Evolutionary conservation across 2,329 filamentous ascomycete genomes (phyloP), one percentile per base, ranked within the genome.

Genomic region (Monilinia fructigena): DNA sequence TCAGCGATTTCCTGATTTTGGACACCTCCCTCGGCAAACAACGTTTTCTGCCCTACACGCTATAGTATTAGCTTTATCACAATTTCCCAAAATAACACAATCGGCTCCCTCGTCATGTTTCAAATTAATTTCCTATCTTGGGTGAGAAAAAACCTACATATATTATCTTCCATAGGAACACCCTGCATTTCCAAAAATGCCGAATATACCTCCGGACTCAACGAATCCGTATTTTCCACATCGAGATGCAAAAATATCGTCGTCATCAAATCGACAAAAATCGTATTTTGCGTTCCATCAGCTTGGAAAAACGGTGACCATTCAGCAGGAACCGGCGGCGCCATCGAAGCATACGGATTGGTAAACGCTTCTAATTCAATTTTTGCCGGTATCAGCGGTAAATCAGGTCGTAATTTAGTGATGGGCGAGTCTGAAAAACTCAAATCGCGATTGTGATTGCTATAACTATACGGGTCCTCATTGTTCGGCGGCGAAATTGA

Each of bases 231-330:
- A 26, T 69, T 69, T 11, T 69, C 65, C 6, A 67, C 66, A 66
- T 74, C 72, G 26, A 74, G 56, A 48, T 65, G 64, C 40, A 66
- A 61, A 62, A 74, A 74, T 6, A 74, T 67, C n/a, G 68, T 71
- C 47, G 70, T 71, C 72, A 73, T 73, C 55, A 73, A 67, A 14
- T 70, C 67, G 1, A 70, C 65, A 56, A 73, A 73, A 26, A 72
- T 71, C 26, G 68, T 68, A 6, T 67, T 69, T 1, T 69, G 69
- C 20, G 67, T 68, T 4, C 62, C 65, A 12, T 72, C 67, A 1
- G 58, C 55, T 23, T 69, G 69, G 40, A 72, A 74, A 16, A 74
- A 63, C 4, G 71, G 67, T 55, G 68, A 67, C 73, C 73, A 74
- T 40, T 55, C 68, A 7, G 63, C 60, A 38, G 71, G 72, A 10